Conservation (phyloP, 805 yeast species). For the Spathaspora boniae region DNA sequence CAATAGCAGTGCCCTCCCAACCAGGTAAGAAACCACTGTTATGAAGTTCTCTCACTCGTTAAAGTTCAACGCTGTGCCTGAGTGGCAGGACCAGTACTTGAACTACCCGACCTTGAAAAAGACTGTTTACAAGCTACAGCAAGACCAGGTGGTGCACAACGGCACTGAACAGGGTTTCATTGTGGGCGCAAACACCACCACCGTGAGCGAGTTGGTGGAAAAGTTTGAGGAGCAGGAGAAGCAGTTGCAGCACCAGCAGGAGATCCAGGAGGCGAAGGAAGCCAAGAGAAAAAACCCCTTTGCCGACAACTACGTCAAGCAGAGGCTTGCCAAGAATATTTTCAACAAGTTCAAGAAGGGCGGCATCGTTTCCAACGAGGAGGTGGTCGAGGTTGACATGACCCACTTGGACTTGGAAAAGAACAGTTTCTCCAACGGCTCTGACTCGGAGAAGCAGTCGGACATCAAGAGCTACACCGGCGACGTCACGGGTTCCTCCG, state of each 20-base stretch:
- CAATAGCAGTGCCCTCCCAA: no score
- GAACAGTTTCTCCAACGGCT: conserved; percentile 2
- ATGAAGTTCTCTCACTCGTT: conserved; percentile 52
- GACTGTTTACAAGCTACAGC: conserved; percentile 52
- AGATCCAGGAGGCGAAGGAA: background rate
- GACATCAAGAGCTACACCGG: conserved; percentile 4
- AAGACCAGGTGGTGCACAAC: conserved; percentile 23
- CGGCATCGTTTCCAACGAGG: conserved; percentile 4
- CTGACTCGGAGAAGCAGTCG: conserved; percentile 1
- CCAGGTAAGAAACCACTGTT: no score
- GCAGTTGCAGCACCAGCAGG: conserved; percentile 2
- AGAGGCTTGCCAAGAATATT: conserved; percentile 7
- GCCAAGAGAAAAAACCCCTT: conserved; percentile 1
- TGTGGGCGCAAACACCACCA: conserved; percentile 17
- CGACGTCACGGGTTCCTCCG: conserved; percentile 6
- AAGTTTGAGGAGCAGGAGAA: background rate
- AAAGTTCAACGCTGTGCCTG: conserved; percentile 52
- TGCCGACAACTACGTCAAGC: conserved; percentile 1
- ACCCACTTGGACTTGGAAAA: conserved; percentile 5
- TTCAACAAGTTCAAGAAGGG: conserved; percentile 6
- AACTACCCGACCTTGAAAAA: conserved; percentile 52
- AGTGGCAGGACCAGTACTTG: conserved; percentile 47
- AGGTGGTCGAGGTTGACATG: conserved; percentile 1
- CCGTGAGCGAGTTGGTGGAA: conserved; percentile 27
- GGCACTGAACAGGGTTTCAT: conserved; percentile 24